phyloP scores from a whole-genome alignment of 805 yeast genomes.

The Lipomyces spencermartinsiae region DNA sequence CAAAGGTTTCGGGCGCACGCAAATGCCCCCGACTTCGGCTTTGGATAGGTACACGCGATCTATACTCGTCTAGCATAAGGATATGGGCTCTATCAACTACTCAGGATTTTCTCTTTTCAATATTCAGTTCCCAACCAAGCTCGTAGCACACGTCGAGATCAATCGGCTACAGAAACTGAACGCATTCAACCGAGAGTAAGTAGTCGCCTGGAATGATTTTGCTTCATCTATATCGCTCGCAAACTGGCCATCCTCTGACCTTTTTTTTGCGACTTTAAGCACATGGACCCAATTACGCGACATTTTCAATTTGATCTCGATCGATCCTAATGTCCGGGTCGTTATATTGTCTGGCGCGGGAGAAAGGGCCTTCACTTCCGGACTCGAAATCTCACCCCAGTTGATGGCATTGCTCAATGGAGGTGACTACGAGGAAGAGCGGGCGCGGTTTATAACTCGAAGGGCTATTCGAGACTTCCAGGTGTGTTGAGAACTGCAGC shows the following conservation, averaged over 20 bases:
- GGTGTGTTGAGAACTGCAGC: conserved; percentile 51
- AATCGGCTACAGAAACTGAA: conserved; percentile 67
- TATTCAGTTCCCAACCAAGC: conserved; percentile 53
- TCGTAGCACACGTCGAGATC: conserved; percentile 63
- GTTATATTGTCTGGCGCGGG: conserved; percentile 66
- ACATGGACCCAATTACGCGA: conserved; percentile 65
- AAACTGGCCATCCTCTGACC: neutral
- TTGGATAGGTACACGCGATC: neutral
- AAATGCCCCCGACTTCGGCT: neutral
- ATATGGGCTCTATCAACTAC: neutral
- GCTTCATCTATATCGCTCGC: conserved; percentile 1
- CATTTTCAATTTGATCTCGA: conserved; percentile 55
- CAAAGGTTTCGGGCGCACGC: no score
- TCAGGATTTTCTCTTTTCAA: conserved; percentile 45
- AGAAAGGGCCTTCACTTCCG: conserved; percentile 63
- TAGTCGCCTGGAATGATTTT: neutral
- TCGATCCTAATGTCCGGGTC: conserved; percentile 55
- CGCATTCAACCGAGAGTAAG: conserved; percentile 51
- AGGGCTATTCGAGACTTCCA: conserved; percentile 64
- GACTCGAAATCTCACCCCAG: conserved; percentile 59
- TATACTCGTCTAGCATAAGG: neutral
- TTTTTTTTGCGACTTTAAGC: neutral
- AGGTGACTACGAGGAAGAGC: conserved; percentile 30
- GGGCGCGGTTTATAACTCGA: conserved; percentile 45
- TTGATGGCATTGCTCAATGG: conserved; percentile 19